Percentiles rank a stretch among this genome's conserved stretches.
Evolutionary conservation across 768 basidiomycete genomes (phyloP).

Genomic region (Grammothele lineata): DNA sequence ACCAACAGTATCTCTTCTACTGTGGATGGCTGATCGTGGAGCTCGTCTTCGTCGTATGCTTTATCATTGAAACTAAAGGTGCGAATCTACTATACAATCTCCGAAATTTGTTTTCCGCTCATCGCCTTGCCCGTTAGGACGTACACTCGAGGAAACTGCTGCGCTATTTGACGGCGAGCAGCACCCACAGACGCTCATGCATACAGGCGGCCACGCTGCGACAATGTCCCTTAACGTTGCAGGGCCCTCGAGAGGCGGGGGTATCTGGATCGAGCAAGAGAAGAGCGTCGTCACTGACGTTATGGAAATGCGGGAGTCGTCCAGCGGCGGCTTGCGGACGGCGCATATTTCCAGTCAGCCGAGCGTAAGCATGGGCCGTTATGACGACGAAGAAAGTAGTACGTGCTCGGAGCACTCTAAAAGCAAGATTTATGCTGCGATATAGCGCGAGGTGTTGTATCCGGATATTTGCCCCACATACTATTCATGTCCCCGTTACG

Average conservation of each 20-base stretch:
- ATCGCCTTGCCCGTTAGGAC: slow-evolving; percentile 33
- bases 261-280: slow-evolving; percentile 14
- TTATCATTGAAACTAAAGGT: slow-evolving; percentile 64
- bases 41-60: slow-evolving; percentile 50
- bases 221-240: slow-evolving; percentile 23
- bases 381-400: not conserved
- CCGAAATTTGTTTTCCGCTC: not conserved
- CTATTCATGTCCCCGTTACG: too few relatives aligned
- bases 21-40: slow-evolving; percentile 65
- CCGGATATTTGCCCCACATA: too few relatives aligned
- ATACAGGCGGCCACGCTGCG: slow-evolving; percentile 47
- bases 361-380: slow-evolving; percentile 6
- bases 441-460: too few relatives aligned
- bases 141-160: slow-evolving; percentile 72
- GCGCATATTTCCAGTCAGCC: not conserved
- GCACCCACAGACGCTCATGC: slow-evolving; percentile 34
- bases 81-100: slow-evolving; percentile 7
- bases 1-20: slow-evolving; percentile 48
- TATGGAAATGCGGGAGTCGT: slow-evolving; percentile 7
- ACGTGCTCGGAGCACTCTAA: not conserved
- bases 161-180: slow-evolving; percentile 65
- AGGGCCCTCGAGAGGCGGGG: slow-evolving; percentile 1
- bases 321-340: slow-evolving; percentile 3
- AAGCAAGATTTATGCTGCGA: not conserved
- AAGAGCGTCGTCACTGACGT: slow-evolving; percentile 10